A percentile compares a stretch with the other conserved stretches of the same genome.
These are phyloP conservation scores for Nemania serpens DNA, from an alignment of 2,329 filamentous ascomycete genomes.

Conservation along the genomic window DNA sequence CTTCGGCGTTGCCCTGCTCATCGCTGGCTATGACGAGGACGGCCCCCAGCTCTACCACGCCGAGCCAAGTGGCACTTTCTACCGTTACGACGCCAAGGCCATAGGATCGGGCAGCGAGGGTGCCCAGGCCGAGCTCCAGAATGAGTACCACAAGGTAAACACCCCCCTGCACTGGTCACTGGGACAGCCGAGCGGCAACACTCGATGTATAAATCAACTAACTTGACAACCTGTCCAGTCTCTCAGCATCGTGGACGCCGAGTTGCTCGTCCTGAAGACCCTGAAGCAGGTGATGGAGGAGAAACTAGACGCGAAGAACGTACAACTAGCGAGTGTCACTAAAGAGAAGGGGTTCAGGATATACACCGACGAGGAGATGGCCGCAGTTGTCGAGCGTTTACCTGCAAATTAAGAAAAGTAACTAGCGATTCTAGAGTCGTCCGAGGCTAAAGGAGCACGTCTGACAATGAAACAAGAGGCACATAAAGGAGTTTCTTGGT, in stretches of 20 bases:
- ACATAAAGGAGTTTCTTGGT: conserved; percentile 11
- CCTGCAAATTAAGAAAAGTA: conserved; percentile 61
- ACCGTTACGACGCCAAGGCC: conserved; percentile 98
- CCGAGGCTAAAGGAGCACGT: conserved; percentile 8
- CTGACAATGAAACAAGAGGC: conserved; percentile 22
- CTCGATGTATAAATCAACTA: background rate
- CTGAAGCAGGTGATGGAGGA: conserved; percentile 99
- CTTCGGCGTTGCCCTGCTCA: conserved; percentile 94
- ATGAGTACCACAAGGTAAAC: conserved; percentile 89
- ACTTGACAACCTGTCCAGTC: conserved; percentile 56
- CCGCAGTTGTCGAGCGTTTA: conserved; percentile 83
- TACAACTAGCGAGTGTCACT: conserved; percentile 96
- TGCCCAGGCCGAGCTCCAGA: conserved; percentile 96
- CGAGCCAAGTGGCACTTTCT: conserved; percentile 97
- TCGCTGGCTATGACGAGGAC: conserved; percentile 96
- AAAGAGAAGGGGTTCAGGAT: conserved; percentile 98
- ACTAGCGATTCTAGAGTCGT: conserved; percentile 10
- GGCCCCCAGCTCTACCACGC: conserved; percentile 97
- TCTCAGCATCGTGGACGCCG: conserved; percentile 87
- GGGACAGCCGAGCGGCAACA: background rate
- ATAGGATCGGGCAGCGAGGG: conserved; percentile 97
- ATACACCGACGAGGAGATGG: conserved; percentile 98
- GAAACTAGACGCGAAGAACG: conserved; percentile 98
- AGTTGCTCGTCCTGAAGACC: conserved; percentile 95
- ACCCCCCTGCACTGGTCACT: background rate